Percentiles rank a stretch among this genome's conserved stretches.
Conservation (phyloP, 257 asterid species). For the Galeopsis tetrahit region DNA sequence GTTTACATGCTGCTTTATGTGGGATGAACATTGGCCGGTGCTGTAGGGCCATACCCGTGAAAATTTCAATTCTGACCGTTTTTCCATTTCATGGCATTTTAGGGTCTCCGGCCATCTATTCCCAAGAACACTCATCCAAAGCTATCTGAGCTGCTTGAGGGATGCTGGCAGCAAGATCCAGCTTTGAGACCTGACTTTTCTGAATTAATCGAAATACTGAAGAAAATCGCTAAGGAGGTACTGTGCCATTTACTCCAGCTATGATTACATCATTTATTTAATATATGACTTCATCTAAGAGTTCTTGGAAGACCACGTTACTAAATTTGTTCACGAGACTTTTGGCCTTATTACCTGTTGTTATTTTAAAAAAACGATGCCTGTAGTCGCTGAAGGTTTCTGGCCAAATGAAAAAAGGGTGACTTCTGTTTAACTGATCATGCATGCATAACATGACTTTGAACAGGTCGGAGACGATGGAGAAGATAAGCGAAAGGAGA, state of each 20-base stretch:
- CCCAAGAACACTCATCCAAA: constrained; percentile 76
- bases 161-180: constrained; percentile 96
- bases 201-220: constrained; percentile 67
- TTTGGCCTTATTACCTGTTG: too few relatives aligned
- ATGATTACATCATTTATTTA: neutral
- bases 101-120: constrained; percentile 91
- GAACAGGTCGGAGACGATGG: constrained; percentile 82
- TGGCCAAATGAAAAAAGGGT: neutral
- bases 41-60: neutral
- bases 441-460: constrained; percentile 16
- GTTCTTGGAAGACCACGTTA: neutral
- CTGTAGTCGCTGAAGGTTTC: too few relatives aligned
- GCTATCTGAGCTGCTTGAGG: constrained; percentile 86
- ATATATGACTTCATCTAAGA: neutral
- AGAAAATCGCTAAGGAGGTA: constrained; percentile 82
- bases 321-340: too few relatives aligned
- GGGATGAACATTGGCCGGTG: neutral
- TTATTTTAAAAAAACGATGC: too few relatives aligned
- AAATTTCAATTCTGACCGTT: constrained; percentile 1
- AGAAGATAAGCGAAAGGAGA: constrained; percentile 74
- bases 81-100: constrained; percentile 25
- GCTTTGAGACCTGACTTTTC: constrained; percentile 81
- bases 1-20: neutral
- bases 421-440: too few relatives aligned
- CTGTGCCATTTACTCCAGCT: neutral